phyloP scores from a whole-genome alignment of 1,284 basidiomycete species.

The Malassezia dermatis region DNA sequence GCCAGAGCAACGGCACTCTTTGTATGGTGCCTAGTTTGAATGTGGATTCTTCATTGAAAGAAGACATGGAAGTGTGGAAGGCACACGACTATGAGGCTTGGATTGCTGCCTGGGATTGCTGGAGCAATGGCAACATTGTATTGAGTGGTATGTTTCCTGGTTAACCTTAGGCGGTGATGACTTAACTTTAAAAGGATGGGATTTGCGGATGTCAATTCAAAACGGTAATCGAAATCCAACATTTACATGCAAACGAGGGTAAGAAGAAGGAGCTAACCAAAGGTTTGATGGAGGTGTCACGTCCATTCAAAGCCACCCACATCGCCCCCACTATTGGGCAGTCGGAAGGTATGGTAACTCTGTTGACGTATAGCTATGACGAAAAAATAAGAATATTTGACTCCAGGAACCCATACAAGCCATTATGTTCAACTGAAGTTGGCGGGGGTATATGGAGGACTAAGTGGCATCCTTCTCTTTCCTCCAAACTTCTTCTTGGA shows the following conservation, averaged over 20 bases:
- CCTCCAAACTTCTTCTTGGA: constrained; percentile 64
- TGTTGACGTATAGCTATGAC: constrained; percentile 62
- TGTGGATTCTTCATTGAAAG: background rate
- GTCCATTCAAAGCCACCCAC: constrained; percentile 72
- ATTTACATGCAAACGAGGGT: constrained; percentile 59
- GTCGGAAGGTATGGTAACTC: constrained; percentile 67
- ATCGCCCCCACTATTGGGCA: constrained; percentile 68
- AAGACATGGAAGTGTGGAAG: constrained; percentile 55
- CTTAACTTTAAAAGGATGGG: constrained; percentile 80
- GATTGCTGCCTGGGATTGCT: constrained; percentile 82
- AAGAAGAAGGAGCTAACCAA: background rate
- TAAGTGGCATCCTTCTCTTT: constrained; percentile 74
- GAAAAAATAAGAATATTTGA: constrained; percentile 73
- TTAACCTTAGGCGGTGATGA: constrained; percentile 75
- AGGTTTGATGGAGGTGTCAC: constrained; percentile 84
- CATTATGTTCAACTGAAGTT: constrained; percentile 59
- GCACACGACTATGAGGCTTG: constrained; percentile 93
- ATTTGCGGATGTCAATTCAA: constrained; percentile 50
- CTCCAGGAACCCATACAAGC: constrained; percentile 57
- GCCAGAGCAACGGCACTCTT: constrained; percentile 43
- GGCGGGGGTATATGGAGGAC: constrained; percentile 92
- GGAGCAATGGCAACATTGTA: constrained; percentile 53
- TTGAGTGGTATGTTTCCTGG: constrained; percentile 63
- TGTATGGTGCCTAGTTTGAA: constrained; percentile 27
- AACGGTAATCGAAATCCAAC: constrained; percentile 51